A percentile compares a stretch with the other conserved stretches of the same genome.
These are phyloP conservation scores for Aureobasidium sp. DNA, from an alignment of 2,329 filamentous ascomycete genomes.

Conservation along the genomic window DNA sequence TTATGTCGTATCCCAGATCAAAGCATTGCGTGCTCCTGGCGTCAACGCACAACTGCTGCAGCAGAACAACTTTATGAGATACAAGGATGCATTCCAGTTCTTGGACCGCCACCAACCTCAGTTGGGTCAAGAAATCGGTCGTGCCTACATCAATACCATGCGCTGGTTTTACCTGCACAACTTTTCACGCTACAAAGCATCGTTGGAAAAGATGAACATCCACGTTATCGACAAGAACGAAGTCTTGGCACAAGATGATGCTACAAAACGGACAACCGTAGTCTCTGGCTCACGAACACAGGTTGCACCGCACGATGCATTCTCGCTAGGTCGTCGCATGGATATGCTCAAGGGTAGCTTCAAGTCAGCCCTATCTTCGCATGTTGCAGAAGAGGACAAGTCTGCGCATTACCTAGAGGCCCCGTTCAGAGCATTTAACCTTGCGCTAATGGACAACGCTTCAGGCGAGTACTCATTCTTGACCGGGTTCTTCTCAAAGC, in stretches of 20 bases:
- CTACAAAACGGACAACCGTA: conserved; percentile 36
- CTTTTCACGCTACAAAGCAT: conserved; percentile 77
- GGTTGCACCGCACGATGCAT: conserved; percentile 68
- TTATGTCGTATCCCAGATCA: conserved; percentile 89
- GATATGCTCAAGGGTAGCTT: conserved; percentile 69
- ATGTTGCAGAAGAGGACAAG: conserved; percentile 85
- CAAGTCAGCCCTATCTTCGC: conserved; percentile 71
- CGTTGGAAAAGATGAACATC: conserved; percentile 75
- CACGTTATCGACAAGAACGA: conserved; percentile 77
- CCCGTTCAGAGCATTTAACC: conserved; percentile 88
- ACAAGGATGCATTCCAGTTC: conserved; percentile 82
- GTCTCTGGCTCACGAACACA: conserved; percentile 44
- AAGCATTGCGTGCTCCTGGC: conserved; percentile 83
- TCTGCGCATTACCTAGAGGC: conserved; percentile 78
- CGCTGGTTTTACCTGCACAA: conserved; percentile 94
- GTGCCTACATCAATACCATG: conserved; percentile 97
- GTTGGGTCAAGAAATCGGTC: conserved; percentile 82
- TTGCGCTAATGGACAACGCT: conserved; percentile 87
- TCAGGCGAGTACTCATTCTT: conserved; percentile 93
- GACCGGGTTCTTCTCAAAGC: conserved; percentile 75
- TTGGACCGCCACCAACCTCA: conserved; percentile 70
- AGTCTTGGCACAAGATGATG: conserved; percentile 61
- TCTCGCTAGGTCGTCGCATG: conserved; percentile 76
- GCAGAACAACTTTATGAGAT: conserved; percentile 79
- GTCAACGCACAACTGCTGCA: conserved; percentile 98